phyloP scores from a whole-genome alignment of 441 rosid species.

The Adansonia madagascariensis region DNA sequence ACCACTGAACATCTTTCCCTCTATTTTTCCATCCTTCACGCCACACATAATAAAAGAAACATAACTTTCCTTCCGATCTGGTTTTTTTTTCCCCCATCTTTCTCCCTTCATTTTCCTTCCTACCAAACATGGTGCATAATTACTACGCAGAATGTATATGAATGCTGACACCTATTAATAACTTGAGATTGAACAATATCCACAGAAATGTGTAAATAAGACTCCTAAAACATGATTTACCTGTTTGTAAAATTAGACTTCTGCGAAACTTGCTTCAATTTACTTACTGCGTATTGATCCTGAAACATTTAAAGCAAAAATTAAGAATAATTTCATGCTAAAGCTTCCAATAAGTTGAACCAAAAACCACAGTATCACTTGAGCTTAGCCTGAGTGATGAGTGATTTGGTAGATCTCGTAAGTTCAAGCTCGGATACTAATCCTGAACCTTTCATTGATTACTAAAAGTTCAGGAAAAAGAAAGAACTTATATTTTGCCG shows the following conservation, averaged over 20 bases:
- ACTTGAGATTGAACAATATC: not conserved
- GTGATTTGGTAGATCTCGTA: not conserved
- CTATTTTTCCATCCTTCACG: not conserved
- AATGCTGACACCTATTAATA: not conserved
- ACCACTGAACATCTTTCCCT: not conserved
- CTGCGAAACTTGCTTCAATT: slow-evolving; percentile 72
- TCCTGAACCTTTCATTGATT: not conserved
- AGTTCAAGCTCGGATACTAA: slow-evolving; percentile 9
- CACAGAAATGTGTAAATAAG: not conserved
- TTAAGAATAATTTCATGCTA: slow-evolving; percentile 25
- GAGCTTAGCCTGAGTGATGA: not conserved
- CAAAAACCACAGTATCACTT: not conserved
- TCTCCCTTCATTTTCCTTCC: slow-evolving; percentile 6
- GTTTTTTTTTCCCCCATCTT: not conserved
- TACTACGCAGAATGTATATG: not conserved
- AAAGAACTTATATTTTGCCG: not conserved
- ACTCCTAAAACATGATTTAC: slow-evolving; percentile 38
- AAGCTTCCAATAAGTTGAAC: not conserved
- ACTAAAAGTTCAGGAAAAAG: slow-evolving; percentile 2
- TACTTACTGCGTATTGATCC: slow-evolving; percentile 84
- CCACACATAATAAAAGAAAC: not conserved
- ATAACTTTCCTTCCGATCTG: not conserved
- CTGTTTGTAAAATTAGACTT: slow-evolving; percentile 80
- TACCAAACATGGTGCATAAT: not conserved
- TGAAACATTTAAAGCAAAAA: slow-evolving; percentile 44